A percentile compares a stretch with the other conserved stretches of the same genome.
These are phyloP conservation scores for Tulasnella calospora DNA, from an alignment of 768 basidiomycete genomes.

Conservation along the genomic window DNA sequence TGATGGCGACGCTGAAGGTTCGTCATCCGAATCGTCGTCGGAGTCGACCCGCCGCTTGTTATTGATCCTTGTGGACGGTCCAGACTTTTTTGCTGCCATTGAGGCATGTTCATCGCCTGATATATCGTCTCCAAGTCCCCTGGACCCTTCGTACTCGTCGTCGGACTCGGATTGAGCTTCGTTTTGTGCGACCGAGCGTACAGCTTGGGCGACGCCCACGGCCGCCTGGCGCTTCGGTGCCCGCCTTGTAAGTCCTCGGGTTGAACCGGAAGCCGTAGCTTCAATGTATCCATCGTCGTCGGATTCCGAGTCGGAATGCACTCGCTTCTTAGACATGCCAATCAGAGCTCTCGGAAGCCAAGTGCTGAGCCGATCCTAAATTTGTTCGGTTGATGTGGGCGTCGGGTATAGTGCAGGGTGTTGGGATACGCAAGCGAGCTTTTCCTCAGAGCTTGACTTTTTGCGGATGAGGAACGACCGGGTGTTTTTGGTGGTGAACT, in stretches of 20 bases:
- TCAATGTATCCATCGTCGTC: neutral
- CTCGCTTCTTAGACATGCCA: slow-evolving; percentile 13
- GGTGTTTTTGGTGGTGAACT: neutral
- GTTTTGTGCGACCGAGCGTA: neutral
- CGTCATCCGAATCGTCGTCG: neutral
- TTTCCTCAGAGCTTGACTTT: neutral
- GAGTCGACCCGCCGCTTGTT: slow-evolving; percentile 14
- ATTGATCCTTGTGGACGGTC: slow-evolving; percentile 9
- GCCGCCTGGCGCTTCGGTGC: slow-evolving; percentile 6
- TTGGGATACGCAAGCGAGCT: neutral
- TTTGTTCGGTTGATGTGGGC: neutral
- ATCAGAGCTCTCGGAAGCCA: neutral
- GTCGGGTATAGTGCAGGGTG: neutral
- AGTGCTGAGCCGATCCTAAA: too few species aligned
- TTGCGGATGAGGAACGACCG: neutral
- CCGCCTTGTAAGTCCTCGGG: neutral
- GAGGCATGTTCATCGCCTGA: slow-evolving; percentile 1
- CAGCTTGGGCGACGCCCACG: neutral
- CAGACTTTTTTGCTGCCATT: neutral
- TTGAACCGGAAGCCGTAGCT: neutral
- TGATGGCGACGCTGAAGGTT: neutral
- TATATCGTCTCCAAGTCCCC: neutral
- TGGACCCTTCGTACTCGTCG: slow-evolving; percentile 10
- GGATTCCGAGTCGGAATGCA: slow-evolving; percentile 6
- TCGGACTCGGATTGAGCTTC: neutral